Base-by-base conservation (phyloP, 495 filamentous ascomycete species). In the Extremus antarcticus region DNA sequence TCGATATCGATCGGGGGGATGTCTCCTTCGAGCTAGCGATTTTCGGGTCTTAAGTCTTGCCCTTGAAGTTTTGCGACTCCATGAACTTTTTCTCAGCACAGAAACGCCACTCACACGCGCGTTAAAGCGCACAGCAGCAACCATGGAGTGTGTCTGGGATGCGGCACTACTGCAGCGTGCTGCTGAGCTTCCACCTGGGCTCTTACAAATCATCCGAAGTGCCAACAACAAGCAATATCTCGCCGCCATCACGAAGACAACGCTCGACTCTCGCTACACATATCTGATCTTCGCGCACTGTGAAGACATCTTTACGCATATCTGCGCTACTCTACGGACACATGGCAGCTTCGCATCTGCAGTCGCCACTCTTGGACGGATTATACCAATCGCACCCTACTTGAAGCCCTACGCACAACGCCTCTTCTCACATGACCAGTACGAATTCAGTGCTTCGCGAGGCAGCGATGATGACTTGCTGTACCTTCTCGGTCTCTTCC, bases 321-420 rank as follows among this genome's bases (percentile, higher is more conserved):
- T 89, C 45, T 88, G 84, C 68, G 81, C 87, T 56, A 74, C 82
- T 72, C 92, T 88, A 86, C 68, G 86, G 40, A 63, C 61, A 47
- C 67, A 70, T 15, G 69, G 74, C 35, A 65, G 74, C 48, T 57
- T 70, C 41, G 63, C 67, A 25, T 72, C 81, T 47, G 72, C 85
- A 45, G 70, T 94, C 63, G 76, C 83, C 47, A 81, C 86, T 25
- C 87, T 94, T 67, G 85, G 86, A 50, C 76, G 85, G 64, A 80
- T 94, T 29, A 64, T 95, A 59, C 88, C 89, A 16, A 82, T 87
- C 68, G 82, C 85, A 55, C 85, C 88, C 35, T 75, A 88, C 60
- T 71, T 94, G 16, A 74, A 76, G 3, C 75, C 76, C 23, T 67
- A 65, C 52, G 66, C 79, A 20, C 71, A 76, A 50, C 66, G 66